These are phyloP conservation scores for Peronospora destructor DNA, from an alignment of 352 stramenopile species.

Conservation along the genomic window DNA sequence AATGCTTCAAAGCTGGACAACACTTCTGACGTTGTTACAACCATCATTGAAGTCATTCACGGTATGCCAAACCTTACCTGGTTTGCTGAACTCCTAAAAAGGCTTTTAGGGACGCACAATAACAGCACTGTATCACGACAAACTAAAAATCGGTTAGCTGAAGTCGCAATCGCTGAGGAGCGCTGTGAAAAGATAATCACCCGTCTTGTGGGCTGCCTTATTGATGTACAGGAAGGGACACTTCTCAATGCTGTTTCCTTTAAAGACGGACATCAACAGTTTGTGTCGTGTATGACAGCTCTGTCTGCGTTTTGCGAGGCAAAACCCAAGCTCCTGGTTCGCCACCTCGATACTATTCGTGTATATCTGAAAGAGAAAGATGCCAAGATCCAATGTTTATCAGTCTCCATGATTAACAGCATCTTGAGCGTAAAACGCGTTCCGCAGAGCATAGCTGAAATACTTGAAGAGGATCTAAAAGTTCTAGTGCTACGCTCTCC, in stretches of 20 bases:
- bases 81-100: conserved; percentile 64
- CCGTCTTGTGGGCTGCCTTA: conserved; percentile 52
- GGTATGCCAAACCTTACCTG: conserved; percentile 62
- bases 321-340: conserved; percentile 42
- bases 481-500: conserved; percentile 49
- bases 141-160: conserved; percentile 39
- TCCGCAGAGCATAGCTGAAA: conserved; percentile 32
- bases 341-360: conserved; percentile 62
- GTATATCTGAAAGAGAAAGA: conserved; percentile 67
- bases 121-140: conserved; percentile 12
- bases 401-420: conserved; percentile 55
- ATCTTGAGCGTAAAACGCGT: conserved; percentile 58
- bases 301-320: conserved; percentile 71
- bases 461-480: conserved; percentile 60
- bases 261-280: conserved; percentile 46
- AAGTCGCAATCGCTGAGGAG: conserved; percentile 42
- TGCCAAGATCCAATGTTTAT: conserved; percentile 49
- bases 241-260: conserved; percentile 50
- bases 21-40: conserved; percentile 45
- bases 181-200: conserved; percentile 61
- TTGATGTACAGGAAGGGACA: conserved; percentile 68
- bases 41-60: conserved; percentile 75
- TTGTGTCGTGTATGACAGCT: conserved; percentile 72
- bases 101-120: conserved; percentile 37
- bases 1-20: conserved; percentile 62